Evolutionary conservation across 768 basidiomycete species (phyloP), one percentile per base, ranked within the genome.

Genomic region (Ephemerocybe angulata): DNA sequence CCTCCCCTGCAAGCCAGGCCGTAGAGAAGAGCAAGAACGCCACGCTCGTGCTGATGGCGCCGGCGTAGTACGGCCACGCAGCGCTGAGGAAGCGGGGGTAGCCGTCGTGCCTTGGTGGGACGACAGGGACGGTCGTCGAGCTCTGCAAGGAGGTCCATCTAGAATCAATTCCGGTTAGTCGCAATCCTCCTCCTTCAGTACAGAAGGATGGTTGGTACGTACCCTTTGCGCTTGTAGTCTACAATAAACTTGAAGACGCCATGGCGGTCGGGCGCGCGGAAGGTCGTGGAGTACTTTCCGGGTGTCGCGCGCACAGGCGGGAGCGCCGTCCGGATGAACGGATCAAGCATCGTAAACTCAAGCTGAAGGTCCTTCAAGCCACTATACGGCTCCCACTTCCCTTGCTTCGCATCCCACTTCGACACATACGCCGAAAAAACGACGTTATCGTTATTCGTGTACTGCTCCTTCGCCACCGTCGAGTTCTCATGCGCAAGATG

Each of bases 311-410:
- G 52, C 8, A 84, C 81, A 11, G 87, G 78, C 11, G 69, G 75
- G 10, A 99, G 78, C 6, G 87, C 72, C 13, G 86, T 92, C 31
- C 97, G 91, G 56, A 98, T 75, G 69, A 97, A 94, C 1, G 97
- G 97, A 69, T 99, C 97, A 37, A 99, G 84, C 97, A 99, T 99
- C 21, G 93, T 96, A 67, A 98, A 98, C 62, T 96, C 95, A 49
- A 98, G 78, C 63, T 98, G 96, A 27, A 98, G 66, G 67, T 98
- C 97, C 11, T 72, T 68, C 49, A 93, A 68, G 29, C 78, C 81
- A 12, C 86, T 84, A 67, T 85, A 86, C 0, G 92, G 87, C 50
- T 73, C 73, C 93, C 93, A 98, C 12, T 66, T 67, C 8, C 74
- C 71, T 5, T 75, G 77, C 54, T 66, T 67, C 21, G 84, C 68